Evolutionary conservation across 169 alveolate species (phyloP).

Genomic region (Cryptosporidium ubiquitum): DNA sequence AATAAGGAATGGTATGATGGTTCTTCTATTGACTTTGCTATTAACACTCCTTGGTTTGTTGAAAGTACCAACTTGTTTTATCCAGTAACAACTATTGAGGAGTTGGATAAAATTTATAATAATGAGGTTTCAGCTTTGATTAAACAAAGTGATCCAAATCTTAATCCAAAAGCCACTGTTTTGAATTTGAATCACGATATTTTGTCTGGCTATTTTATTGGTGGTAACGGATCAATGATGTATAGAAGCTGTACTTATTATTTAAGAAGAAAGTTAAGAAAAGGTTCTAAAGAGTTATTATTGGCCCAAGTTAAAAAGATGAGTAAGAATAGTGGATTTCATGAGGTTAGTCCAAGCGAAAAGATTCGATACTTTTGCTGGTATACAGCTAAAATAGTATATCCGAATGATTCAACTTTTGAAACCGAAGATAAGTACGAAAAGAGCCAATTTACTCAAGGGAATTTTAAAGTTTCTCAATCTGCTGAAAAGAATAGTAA

Average conservation of each 20-base stretch:
- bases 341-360: slow-evolving; percentile 9
- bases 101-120: not conserved
- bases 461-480: slow-evolving; percentile 10
- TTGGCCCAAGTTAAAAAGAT: slow-evolving; percentile 39
- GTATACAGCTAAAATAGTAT: slow-evolving; percentile 42
- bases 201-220: slow-evolving; percentile 50
- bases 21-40: not conserved
- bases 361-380: slow-evolving; percentile 54
- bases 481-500: not conserved
- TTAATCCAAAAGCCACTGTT: slow-evolving; percentile 68
- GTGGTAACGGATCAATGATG: slow-evolving; percentile 73
- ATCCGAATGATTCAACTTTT: slow-evolving; percentile 51
- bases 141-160: slow-evolving; percentile 31
- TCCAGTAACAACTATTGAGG: slow-evolving; percentile 28
- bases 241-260: slow-evolving; percentile 56
- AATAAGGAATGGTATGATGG: slow-evolving; percentile 9
- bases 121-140: slow-evolving; percentile 26
- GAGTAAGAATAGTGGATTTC: not conserved
- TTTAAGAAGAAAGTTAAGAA: slow-evolving; percentile 9
- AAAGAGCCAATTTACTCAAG: not conserved
- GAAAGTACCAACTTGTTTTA: slow-evolving; percentile 20
- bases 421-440: slow-evolving; percentile 32
- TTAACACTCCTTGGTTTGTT: slow-evolving; percentile 58
- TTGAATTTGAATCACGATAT: slow-evolving; percentile 12
- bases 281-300: not conserved